A percentile compares a stretch with the other conserved stretches of the same genome.
Evolutionary conservation across 2,329 filamentous ascomycete species (phyloP).

Genomic region (Penicillium sp.): DNA sequence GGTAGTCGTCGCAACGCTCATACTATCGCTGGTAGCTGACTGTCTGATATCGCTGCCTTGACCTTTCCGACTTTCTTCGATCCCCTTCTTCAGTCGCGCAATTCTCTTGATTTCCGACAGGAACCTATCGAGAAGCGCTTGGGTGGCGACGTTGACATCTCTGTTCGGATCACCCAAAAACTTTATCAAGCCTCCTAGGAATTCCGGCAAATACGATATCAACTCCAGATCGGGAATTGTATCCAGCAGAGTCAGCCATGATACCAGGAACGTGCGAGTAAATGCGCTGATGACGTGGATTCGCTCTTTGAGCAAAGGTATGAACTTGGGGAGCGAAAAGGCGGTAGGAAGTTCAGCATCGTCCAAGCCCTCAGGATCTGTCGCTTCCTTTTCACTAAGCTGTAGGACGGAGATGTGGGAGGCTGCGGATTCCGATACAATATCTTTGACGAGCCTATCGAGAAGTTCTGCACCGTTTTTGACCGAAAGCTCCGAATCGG

Average conservation of each 20-base stretch:
- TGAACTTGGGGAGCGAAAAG: slow-evolving; percentile 83
- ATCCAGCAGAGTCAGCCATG: slow-evolving; percentile 89
- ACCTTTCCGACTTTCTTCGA: slow-evolving; percentile 71
- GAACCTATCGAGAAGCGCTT: slow-evolving; percentile 79
- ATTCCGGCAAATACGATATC: slow-evolving; percentile 83
- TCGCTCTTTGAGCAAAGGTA: slow-evolving; percentile 84
- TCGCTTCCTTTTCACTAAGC: slow-evolving; percentile 43
- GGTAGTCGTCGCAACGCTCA: slow-evolving; percentile 58
- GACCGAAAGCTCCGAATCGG: slow-evolving; percentile 90
- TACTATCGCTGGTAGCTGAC: slow-evolving; percentile 60
- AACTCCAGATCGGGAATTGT: slow-evolving; percentile 95
- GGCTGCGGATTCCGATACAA: slow-evolving; percentile 86
- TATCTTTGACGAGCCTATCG: slow-evolving; percentile 90
- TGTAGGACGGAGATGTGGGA: slow-evolving; percentile 89
- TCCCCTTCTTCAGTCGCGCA: slow-evolving; percentile 79
- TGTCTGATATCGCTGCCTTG: slow-evolving; percentile 61
- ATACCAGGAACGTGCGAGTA: slow-evolving; percentile 86
- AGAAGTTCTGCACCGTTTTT: slow-evolving; percentile 96
- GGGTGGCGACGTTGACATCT: slow-evolving; percentile 91
- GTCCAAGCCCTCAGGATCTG: slow-evolving; percentile 34
- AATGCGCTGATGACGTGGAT: slow-evolving; percentile 93
- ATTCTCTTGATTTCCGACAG: slow-evolving; percentile 91
- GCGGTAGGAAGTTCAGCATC: slow-evolving; percentile 61
- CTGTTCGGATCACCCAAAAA: slow-evolving; percentile 85
- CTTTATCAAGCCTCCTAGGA: slow-evolving; percentile 77